Percentiles rank a stretch among this genome's conserved stretches.
These are phyloP conservation scores for Hypoxylon sp. DNA, from an alignment of 2,329 filamentous ascomycete species.

Conservation along the genomic window DNA sequence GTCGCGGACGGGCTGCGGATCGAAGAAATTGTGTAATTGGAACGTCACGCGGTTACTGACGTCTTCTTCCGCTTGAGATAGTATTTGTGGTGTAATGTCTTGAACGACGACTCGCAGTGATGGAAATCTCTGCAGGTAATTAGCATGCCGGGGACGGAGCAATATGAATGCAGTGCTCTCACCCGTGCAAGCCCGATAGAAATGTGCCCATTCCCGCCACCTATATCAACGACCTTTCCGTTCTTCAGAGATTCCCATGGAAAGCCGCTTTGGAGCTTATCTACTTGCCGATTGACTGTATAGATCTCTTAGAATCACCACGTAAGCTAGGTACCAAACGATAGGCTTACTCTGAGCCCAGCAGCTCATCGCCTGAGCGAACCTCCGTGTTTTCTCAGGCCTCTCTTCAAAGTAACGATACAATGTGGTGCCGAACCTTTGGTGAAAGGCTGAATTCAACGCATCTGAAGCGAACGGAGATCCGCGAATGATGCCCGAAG, in stretches of 20 bases:
- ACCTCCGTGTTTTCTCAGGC: constrained; percentile 48
- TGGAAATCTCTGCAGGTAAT: background rate
- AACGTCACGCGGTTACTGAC: background rate
- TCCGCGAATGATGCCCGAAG: constrained; percentile 32
- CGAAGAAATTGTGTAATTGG: background rate
- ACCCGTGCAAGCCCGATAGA: background rate
- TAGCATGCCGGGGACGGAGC: background rate
- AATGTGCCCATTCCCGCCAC: constrained; percentile 6
- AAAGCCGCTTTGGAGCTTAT: background rate
- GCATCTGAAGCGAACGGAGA: constrained; percentile 29
- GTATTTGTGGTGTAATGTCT: background rate
- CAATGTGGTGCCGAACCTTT: constrained; percentile 43
- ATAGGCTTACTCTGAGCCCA: constrained; percentile 44
- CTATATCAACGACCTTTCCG: background rate
- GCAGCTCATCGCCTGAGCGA: constrained; percentile 52
- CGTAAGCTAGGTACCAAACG: background rate
- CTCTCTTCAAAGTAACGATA: constrained; percentile 52
- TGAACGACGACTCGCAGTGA: constrained; percentile 1
- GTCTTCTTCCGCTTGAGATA: background rate
- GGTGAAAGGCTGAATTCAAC: constrained; percentile 46
- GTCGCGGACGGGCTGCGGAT: background rate
- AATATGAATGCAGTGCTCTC: background rate
- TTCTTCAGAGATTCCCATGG: background rate
- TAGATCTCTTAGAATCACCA: background rate
- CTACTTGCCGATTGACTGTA: background rate